Base-by-base conservation (phyloP, 495 filamentous ascomycete species). In the Trichoderma asperelloides region DNA sequence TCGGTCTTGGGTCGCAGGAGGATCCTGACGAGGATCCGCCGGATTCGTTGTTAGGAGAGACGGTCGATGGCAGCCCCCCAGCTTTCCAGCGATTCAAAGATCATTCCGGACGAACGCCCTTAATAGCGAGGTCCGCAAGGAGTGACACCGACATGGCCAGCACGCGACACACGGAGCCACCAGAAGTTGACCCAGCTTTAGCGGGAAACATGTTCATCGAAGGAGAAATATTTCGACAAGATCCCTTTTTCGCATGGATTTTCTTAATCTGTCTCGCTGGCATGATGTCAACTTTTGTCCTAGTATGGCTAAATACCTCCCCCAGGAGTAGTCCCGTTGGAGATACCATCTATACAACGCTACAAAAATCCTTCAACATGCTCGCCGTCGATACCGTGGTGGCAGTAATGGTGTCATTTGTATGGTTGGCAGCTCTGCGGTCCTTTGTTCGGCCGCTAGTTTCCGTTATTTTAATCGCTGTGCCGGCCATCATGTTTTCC, bases 331-430 rank as follows among this genome's bases (percentile, higher is more conserved):
- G 83, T 51, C 69, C 81, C 5, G 70, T 76, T 9, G 91, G 91
- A 21, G 95, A 98, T 74, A 96, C 96, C 12, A 91, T 98, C 65
- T 98, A 98, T 77, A 90, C 88, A 28, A 94, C 92, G 7, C 80
- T 98, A 25, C 89, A 89, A 70, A 82, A 86, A 28, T 97, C 95
- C 0, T 95, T 95, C 71, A 88, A 96, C 73, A 86, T 97, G 43
- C 85, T 98, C 37, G 91, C 91, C 13, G 82, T 93, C 62, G 94
- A 98, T 74, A 98, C 96, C 0, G 72, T 98, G 11, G 88, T 97
- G n/a, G 89, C 95, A 1, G 78, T 97, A 60, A 80, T 93, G 37
- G 88, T 98, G 11, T 93, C 93, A 18, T 78, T 98, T 21, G 72
- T 97, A 30, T 98, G 96, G 96, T 85, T 98, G 70, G 91, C 93